Evolutionary conservation across 345 rosid genomes (phyloP).

Genomic region (Acer saccharum): DNA sequence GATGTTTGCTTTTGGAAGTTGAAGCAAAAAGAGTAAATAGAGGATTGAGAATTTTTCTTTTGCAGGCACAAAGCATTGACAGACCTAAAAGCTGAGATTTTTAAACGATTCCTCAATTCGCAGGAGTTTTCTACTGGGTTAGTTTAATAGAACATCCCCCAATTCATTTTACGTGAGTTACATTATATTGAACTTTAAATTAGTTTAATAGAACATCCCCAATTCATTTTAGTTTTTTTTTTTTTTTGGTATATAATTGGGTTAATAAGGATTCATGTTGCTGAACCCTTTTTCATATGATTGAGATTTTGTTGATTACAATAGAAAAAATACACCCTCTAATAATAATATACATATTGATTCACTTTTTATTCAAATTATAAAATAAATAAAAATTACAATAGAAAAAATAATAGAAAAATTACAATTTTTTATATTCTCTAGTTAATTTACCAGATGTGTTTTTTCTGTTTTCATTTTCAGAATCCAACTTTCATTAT

Average conservation of each 20-base stretch:
- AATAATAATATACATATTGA: too few relatives aligned
- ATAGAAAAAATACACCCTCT: too few relatives aligned
- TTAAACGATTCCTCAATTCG: conserved; percentile 61
- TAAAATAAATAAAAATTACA: too few relatives aligned
- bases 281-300: conserved; percentile 1
- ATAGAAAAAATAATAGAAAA: too few relatives aligned
- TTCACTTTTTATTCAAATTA: too few relatives aligned
- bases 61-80: conserved; percentile 81
- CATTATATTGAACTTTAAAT: background rate
- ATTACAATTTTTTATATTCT: too few relatives aligned
- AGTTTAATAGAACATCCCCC: conserved; percentile 18
- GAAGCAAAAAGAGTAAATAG: too few relatives aligned
- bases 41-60: background rate
- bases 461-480: too few relatives aligned
- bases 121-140: conserved; percentile 89
- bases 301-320: too few relatives aligned
- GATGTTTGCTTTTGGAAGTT: background rate
- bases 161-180: background rate
- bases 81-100: conserved; percentile 82
- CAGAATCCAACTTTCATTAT: too few relatives aligned
- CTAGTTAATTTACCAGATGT: too few relatives aligned
- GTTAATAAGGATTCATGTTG: background rate
- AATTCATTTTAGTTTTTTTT: background rate
- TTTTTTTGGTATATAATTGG: background rate
- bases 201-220: too few relatives aligned